Evolutionary conservation across 2,329 filamentous ascomycete genomes (phyloP).

Genomic region (Nemania abortiva): DNA sequence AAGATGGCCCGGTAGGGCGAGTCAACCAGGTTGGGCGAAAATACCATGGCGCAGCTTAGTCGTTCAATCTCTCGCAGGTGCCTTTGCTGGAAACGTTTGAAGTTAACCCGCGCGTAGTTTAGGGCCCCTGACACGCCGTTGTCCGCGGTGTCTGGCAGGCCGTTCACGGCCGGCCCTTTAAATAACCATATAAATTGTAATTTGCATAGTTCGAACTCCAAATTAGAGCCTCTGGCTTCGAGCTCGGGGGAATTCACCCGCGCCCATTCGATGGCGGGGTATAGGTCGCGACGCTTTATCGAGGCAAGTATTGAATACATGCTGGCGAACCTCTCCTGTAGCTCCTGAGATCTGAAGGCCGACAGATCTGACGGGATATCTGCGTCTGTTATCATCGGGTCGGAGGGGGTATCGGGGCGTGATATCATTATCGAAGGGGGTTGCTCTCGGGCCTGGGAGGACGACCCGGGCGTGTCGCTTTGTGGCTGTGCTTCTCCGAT

Average conservation of each 20-base stretch:
- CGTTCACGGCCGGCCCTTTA: slow-evolving; percentile 68
- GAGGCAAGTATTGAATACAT: slow-evolving; percentile 93
- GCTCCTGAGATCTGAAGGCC: slow-evolving; percentile 70
- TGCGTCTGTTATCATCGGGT: slow-evolving; percentile 49
- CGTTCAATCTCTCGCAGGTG: slow-evolving; percentile 85
- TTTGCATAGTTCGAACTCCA: slow-evolving; percentile 94
- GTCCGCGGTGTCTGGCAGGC: slow-evolving; percentile 62
- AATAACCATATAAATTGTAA: slow-evolving; percentile 93
- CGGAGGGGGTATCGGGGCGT: slow-evolving; percentile 39
- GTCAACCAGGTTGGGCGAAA: slow-evolving; percentile 75
- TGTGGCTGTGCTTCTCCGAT: slow-evolving; percentile 73
- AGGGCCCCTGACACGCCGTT: slow-evolving; percentile 75
- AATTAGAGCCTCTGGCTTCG: slow-evolving; percentile 86
- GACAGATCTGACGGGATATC: slow-evolving; percentile 62
- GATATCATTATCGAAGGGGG: slow-evolving; percentile 37
- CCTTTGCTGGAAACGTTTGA: slow-evolving; percentile 78
- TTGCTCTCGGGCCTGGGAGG: slow-evolving; percentile 42
- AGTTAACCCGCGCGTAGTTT: slow-evolving; percentile 79
- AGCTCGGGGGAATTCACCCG: slow-evolving; percentile 75
- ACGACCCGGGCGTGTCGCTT: slow-evolving; percentile 33
- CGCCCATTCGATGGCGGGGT: slow-evolving; percentile 90
- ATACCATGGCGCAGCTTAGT: slow-evolving; percentile 84
- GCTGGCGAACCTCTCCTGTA: slow-evolving; percentile 84
- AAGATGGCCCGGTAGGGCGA: slow-evolving; percentile 88
- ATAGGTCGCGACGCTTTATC: slow-evolving; percentile 78